Evolutionary conservation across 768 basidiomycete species (phyloP).

Genomic region (Boletus sp.): DNA sequence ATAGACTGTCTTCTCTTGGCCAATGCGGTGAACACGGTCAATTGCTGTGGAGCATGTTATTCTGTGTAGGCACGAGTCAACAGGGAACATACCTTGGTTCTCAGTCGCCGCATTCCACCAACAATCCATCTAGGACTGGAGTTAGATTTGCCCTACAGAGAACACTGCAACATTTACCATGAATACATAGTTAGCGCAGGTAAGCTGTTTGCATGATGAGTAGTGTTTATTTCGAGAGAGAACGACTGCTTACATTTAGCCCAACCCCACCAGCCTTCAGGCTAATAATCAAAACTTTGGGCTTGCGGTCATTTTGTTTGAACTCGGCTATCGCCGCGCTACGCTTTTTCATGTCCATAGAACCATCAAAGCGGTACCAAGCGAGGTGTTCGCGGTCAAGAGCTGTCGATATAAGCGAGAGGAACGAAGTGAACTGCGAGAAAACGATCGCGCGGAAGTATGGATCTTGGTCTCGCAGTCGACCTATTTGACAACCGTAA

Average conservation of each 20-base stretch:
- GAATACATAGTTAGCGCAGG: constrained; percentile 81
- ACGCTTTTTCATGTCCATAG: constrained; percentile 85
- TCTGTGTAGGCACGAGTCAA: neutral
- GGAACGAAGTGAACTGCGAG: constrained; percentile 86
- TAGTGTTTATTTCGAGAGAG: neutral
- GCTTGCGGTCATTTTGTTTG: constrained; percentile 61
- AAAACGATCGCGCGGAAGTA: constrained; percentile 84
- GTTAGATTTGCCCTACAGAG: neutral
- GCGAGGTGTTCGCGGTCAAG: constrained; percentile 67
- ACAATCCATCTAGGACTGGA: constrained; percentile 71
- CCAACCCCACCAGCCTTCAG: constrained; percentile 93
- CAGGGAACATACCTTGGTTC: constrained; percentile 57
- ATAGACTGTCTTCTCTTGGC: constrained; percentile 78
- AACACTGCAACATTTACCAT: constrained; percentile 53
- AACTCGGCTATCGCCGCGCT: constrained; percentile 76
- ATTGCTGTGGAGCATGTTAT: constrained; percentile 52
- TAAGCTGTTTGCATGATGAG: constrained; percentile 45
- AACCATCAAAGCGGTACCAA: constrained; percentile 86
- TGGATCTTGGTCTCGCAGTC: constrained; percentile 68
- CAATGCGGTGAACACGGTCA: constrained; percentile 83
- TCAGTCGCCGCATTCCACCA: constrained; percentile 90
- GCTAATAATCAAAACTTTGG: constrained; percentile 76
- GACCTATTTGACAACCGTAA: constrained; percentile 38
- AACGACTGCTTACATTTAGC: constrained; percentile 57
- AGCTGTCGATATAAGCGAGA: constrained; percentile 74